Evolutionary conservation across 805 yeast genomes (phyloP), one percentile per base, ranked within the genome.

Genomic region (Ogataea ganodermae): DNA sequence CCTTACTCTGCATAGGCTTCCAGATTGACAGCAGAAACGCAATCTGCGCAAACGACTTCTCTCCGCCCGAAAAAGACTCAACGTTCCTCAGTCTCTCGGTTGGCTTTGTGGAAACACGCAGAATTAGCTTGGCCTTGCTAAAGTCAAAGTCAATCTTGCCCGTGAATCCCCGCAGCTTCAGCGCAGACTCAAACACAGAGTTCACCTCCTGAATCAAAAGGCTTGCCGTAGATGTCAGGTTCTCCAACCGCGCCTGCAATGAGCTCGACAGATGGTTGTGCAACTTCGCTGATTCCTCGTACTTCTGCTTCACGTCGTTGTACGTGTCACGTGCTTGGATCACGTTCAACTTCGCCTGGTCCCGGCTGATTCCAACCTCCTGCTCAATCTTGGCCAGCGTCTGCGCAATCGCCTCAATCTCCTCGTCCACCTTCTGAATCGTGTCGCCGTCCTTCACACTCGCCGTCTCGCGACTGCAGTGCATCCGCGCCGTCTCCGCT

Each of bases 61-160:
- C 99, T 38, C 99, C 99, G 30, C 99, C 99, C 1, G 97, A 89
- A 21, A 92, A 74, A 0, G 97, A 85, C 54, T 83, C 87, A 3
- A 89, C 89, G 31, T 84, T 80, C 55, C 96, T 74, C 26, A 79
- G 72, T 22, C 75, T 75, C 32, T 74, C 76, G 48, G 79, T 83
- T 42, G 73, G 78, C 49, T 79, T 78, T 0, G 90, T 84, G 22
- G 84, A 76, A 2, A 84, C 88, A 46, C 75, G 66, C 67, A 86
- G 74, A 21, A 75, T 71, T 49, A 87, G 66, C n/a, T 71, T 70
- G 44, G 73, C 72, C 8, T 72, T 69, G 6, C 65, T 71, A 49
- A 76, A 78, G 53, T 84, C 85, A 61, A 92, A 84, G 13, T 73
- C 73, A 36, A 94, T 72, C 42, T 75, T 72, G 10, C 97, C 98